Evolutionary conservation across 2,329 filamentous ascomycete species (phyloP).

Genomic region (Cytospora chrysosperma): DNA sequence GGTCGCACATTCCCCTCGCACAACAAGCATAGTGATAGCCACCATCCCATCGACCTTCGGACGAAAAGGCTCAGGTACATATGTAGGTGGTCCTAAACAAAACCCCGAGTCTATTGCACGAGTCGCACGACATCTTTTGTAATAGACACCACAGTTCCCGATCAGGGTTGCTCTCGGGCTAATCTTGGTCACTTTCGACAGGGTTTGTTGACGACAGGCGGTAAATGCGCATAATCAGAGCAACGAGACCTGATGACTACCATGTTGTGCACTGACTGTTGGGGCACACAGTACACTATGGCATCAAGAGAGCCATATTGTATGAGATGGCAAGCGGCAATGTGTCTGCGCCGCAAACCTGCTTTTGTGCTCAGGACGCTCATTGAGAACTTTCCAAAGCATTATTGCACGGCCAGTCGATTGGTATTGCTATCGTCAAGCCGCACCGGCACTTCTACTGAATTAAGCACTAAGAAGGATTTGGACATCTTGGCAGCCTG

Average conservation of each 20-base stretch:
- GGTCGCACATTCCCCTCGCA: slow-evolving; percentile 1
- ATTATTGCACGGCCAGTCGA: background rate
- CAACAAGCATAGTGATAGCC: background rate
- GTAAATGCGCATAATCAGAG: background rate
- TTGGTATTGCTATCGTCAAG: slow-evolving; percentile 2
- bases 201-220: background rate
- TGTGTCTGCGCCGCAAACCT: slow-evolving; percentile 17
- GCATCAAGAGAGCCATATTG: slow-evolving; percentile 9
- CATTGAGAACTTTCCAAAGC: background rate
- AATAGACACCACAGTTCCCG: background rate
- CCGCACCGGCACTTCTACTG: slow-evolving; percentile 16
- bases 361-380: slow-evolving; percentile 4
- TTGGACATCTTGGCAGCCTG: slow-evolving; percentile 3
- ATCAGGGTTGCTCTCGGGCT: slow-evolving; percentile 1
- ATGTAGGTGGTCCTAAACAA: slow-evolving; percentile 1
- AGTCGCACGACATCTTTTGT: background rate
- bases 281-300: too few relatives aligned
- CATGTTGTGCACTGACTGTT: too few relatives aligned
- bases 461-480: slow-evolving; percentile 18
- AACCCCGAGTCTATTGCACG: background rate
- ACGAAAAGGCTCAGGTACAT: background rate
- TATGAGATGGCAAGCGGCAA: slow-evolving; percentile 6
- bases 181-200: background rate
- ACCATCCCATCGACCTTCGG: background rate
- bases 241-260: background rate